Percentiles rank a stretch among this genome's conserved stretches.
These are phyloP conservation scores for Amorphotheca resinae DNA, from an alignment of 495 filamentous ascomycete species.

Conservation along the genomic window DNA sequence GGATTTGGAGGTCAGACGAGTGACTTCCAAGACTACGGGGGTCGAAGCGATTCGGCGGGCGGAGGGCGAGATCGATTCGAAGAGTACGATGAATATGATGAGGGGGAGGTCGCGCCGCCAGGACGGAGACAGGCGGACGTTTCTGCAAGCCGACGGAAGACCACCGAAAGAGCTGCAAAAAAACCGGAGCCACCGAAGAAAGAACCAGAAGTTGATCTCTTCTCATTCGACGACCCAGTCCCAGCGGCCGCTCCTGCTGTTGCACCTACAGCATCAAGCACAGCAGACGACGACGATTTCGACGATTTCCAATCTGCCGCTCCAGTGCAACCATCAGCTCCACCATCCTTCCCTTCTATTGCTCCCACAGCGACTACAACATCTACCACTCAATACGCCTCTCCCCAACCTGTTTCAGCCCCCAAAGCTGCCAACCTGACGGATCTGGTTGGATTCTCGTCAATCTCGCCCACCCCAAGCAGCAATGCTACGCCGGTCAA, in stretches of 20 bases:
- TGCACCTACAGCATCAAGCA: slow-evolving; percentile 34
- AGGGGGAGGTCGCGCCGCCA: slow-evolving; percentile 42
- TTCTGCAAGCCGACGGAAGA: slow-evolving; percentile 27
- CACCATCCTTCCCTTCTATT: slow-evolving; percentile 29
- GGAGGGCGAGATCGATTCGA: slow-evolving; percentile 64
- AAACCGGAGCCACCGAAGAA: slow-evolving; percentile 57
- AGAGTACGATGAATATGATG: slow-evolving; percentile 94
- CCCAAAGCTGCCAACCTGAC: slow-evolving; percentile 68
- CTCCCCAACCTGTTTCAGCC: slow-evolving; percentile 71
- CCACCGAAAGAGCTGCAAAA: slow-evolving; percentile 24
- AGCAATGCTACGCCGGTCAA: slow-evolving; percentile 37
- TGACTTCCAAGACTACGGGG: slow-evolving; percentile 53
- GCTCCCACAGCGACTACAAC: slow-evolving; percentile 49
- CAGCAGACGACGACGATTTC: slow-evolving; percentile 85
- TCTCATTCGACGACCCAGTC: slow-evolving; percentile 69
- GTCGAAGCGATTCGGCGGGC: slow-evolving; percentile 21
- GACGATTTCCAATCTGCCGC: slow-evolving; percentile 94
- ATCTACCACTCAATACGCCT: slow-evolving; percentile 58
- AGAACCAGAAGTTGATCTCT: slow-evolving; percentile 75
- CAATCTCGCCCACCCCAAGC: slow-evolving; percentile 59
- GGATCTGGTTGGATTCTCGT: slow-evolving; percentile 67
- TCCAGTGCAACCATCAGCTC: slow-evolving; percentile 35
- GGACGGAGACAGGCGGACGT: slow-evolving; percentile 26
- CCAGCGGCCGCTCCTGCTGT: slow-evolving; percentile 32
- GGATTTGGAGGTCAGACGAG: slow-evolving; percentile 60